Evolutionary conservation across 2,329 filamentous ascomycete genomes (phyloP), one percentile per base, ranked within the genome.

Genomic region (Sordariomycetes sp.): DNA sequence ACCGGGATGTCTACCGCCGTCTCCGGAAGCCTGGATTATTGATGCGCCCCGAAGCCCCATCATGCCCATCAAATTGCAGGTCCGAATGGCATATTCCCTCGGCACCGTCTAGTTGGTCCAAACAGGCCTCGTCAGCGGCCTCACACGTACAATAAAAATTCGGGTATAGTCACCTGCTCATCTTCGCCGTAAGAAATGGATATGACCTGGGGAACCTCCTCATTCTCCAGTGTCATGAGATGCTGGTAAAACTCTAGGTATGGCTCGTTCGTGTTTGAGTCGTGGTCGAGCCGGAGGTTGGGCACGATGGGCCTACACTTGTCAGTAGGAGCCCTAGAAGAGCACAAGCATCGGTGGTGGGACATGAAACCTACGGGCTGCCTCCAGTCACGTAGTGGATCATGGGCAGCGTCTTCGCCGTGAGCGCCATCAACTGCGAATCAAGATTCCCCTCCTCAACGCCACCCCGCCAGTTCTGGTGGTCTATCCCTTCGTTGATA

Each of bases 141-240:
- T 7, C 10, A 52, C 39, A 20, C 10, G 39, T 25, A 28, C 20
- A 7, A 13, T 13, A 22, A 4, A 50, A 20, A 10, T 20, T 10
- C 6, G 20, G 28, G 3, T 32, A 4, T 32, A 32, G 28, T 60
- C 58, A 58, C 56, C 61, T 81, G 81, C 67, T 87, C 85, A 50
- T 82, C 73, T 61, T 87, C 84, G n/a, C 80, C 83, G 62, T 88
- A 88, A 0, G 82, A 86, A 12, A 80, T 82, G 36, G 76, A 77
- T 55, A 88, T 75, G 20, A 85, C 77, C 2, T 80, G 75, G 0
- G 85, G 83, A 1, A 87, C 69, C 20, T 77, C 66, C 2, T 70
- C 65, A 54, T 79, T 74, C 8, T 74, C 68, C 1, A 56, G 17
- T 52, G 80, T 73, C 48, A 69, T 66, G 2, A 87, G 68, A 65